Evolutionary conservation across 768 basidiomycete genomes (phyloP).

Genomic region (Mycena galericulata): DNA sequence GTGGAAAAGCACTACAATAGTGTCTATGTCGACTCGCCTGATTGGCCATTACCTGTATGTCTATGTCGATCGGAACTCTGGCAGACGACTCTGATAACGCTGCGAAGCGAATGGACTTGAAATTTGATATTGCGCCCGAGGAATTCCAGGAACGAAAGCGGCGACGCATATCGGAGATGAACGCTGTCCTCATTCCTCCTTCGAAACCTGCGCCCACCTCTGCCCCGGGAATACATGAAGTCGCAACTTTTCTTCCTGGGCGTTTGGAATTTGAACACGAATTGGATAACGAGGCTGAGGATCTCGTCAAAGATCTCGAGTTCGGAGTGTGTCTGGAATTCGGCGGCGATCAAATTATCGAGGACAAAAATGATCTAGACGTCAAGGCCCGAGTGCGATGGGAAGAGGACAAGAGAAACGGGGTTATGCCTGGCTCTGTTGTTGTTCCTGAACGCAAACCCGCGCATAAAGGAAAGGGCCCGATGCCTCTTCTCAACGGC

Average conservation of each 20-base stretch:
- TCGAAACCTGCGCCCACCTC: conserved; percentile 88
- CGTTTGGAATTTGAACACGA: conserved; percentile 99
- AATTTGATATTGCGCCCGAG: conserved; percentile 80
- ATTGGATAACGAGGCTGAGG: conserved; percentile 96
- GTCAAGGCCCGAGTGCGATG: conserved; percentile 68
- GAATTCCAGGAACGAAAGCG: conserved; percentile 93
- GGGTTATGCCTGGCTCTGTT: conserved; percentile 37
- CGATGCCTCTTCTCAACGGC: conserved; percentile 50
- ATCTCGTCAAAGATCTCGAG: conserved; percentile 94
- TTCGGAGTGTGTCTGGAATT: conserved; percentile 90
- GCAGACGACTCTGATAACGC: conserved; percentile 32
- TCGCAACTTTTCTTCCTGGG: conserved; percentile 93
- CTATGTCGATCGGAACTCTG: conserved; percentile 3
- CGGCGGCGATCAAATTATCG: conserved; percentile 84
- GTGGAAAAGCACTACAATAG: conserved; percentile 89
- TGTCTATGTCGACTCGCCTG: conserved; percentile 81
- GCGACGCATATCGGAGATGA: conserved; percentile 86
- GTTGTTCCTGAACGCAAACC: conserved; percentile 41
- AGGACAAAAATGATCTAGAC: conserved; percentile 83
- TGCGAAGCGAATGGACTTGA: conserved; percentile 62
- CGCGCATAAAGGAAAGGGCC: conserved; percentile 52
- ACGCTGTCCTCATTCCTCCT: conserved; percentile 62
- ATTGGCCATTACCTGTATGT: conserved; percentile 87
- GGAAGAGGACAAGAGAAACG: conserved; percentile 58
- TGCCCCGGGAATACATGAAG: conserved; percentile 91